Conservation (phyloP, 495 filamentous ascomycete genomes). For the Xylaria sp. region DNA sequence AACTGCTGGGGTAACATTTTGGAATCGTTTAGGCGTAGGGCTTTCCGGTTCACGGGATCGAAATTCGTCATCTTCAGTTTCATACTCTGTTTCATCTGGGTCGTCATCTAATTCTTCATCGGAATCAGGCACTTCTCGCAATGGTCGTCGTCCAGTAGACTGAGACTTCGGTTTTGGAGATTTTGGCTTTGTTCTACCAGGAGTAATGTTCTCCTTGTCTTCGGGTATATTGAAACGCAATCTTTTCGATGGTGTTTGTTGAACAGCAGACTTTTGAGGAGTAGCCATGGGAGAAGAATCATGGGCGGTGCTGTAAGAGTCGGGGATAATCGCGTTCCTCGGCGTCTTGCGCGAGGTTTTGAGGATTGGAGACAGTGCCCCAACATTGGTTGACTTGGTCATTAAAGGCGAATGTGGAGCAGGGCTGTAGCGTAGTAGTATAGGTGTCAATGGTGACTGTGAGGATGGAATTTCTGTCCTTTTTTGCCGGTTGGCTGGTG, state of each 20-base stretch:
- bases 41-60: conserved; percentile 23
- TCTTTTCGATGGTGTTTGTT: conserved; percentile 34
- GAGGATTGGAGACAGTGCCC: conserved; percentile 36
- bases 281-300: conserved; percentile 29
- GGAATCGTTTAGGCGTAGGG: conserved; percentile 17
- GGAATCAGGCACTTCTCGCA: conserved; percentile 42
- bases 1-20: background rate
- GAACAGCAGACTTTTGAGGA: conserved; percentile 15
- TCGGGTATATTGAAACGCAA: conserved; percentile 33
- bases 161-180: conserved; percentile 29
- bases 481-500: conserved; percentile 44
- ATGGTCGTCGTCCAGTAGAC: conserved; percentile 27
- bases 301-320: conserved; percentile 48
- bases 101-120: conserved; percentile 46
- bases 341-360: conserved; percentile 40
- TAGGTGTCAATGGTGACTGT: conserved; percentile 47
- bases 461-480: conserved; percentile 51
- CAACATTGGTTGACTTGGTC: conserved; percentile 47
- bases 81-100: conserved; percentile 38
- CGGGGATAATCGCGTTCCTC: conserved; percentile 44
- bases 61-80: conserved; percentile 35
- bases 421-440: conserved; percentile 40
- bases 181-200: conserved; percentile 36
- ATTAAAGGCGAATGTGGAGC: conserved; percentile 44
- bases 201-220: conserved; percentile 42